Base-by-base conservation (phyloP, 352 stramenopile species). In the Pythium myriotylum region DNA sequence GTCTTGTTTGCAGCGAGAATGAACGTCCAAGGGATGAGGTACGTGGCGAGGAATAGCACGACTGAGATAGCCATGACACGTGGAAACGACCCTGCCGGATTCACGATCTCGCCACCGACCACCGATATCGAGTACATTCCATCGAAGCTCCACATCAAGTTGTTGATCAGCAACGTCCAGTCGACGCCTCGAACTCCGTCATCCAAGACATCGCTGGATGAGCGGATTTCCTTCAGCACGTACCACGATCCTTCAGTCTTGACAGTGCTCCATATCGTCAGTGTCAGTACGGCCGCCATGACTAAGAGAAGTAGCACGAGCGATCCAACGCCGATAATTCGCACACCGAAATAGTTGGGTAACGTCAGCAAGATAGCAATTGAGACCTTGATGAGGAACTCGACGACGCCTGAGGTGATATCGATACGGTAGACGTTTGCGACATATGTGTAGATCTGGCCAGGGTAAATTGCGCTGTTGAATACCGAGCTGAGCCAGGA, bases 111-210 rank as follows among this genome's bases (percentile, higher is more conserved):
- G 9, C 75, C 88, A 10, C 86, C 88, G 67, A 96, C 93, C 22
- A 72, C 68, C 3, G 84, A 91, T 0, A 80, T 88, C 46, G 70
- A 75, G 62, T 97, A 90, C 70, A 95, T 97, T 24, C 84, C 90
- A 61, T 97, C 97, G 20, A 96, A 84, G 70, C 96, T 97, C 90
- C 90, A 98, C 67, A 97, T 97, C n/a, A 98, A 67, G 49, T 94
- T 94, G 62, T 97, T 97, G 5, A 97, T 53, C 35, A 8, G 41
- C 3, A 55, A 41, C 43, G 5, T 70, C 79, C 33, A 76, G 23
- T 46, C 41, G 37, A 48, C 13, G 24, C 42, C 37, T 43, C 37
- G 17, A 6, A 19, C 17, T 43, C 37, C 13, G n/a, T 17, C 13
- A 20, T 43, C n/a, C 5, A 17, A 43, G 13, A n/a, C n/a, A n/a